Conservation (phyloP, 768 basidiomycete species). For the Leccinum aurantiacum region DNA sequence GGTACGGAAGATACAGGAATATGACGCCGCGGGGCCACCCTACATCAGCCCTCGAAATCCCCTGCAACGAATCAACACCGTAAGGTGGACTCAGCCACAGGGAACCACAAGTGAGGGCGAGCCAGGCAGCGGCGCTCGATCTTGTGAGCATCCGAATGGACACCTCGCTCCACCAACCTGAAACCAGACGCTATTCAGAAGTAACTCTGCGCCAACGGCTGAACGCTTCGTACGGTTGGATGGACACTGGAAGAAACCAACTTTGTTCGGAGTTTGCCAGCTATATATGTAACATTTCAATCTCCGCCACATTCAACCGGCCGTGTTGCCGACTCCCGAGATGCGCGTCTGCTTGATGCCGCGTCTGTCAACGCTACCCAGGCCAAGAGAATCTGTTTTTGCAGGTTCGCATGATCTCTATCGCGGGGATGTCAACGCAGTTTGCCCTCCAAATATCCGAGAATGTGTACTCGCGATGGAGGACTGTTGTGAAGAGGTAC, state of each 20-base stretch:
- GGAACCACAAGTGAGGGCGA: slow-evolving; percentile 35
- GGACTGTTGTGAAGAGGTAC: slow-evolving; percentile 78
- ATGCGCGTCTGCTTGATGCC: slow-evolving; percentile 35
- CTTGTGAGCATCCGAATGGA: slow-evolving; percentile 52
- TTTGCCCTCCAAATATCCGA: slow-evolving; percentile 68
- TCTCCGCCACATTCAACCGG: slow-evolving; percentile 26
- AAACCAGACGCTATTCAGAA: slow-evolving; percentile 61
- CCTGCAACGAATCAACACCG: slow-evolving; percentile 53
- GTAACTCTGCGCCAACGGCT: slow-evolving; percentile 42
- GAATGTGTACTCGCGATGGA: slow-evolving; percentile 80
- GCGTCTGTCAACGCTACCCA: slow-evolving; percentile 48
- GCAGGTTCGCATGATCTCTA: slow-evolving; percentile 64
- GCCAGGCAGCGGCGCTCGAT: slow-evolving; percentile 39
- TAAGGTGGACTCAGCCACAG: slow-evolving; percentile 46
- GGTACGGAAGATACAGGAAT: slow-evolving; percentile 80
- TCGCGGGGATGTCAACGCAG: slow-evolving; percentile 58
- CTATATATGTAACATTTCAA: slow-evolving; percentile 30
- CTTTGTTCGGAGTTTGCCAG: slow-evolving; percentile 23
- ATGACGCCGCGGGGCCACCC: slow-evolving; percentile 60
- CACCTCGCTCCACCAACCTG: slow-evolving; percentile 81
- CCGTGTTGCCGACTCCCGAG: slow-evolving; percentile 11
- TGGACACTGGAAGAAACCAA: slow-evolving; percentile 55
- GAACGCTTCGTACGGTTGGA: slow-evolving; percentile 65
- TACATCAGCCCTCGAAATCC: slow-evolving; percentile 43
- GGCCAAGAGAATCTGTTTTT: slow-evolving; percentile 67